Evolutionary conservation across 306 rosid genomes (phyloP), one percentile per base, ranked within the genome.

Genomic region (Inga leiocalycina): DNA sequence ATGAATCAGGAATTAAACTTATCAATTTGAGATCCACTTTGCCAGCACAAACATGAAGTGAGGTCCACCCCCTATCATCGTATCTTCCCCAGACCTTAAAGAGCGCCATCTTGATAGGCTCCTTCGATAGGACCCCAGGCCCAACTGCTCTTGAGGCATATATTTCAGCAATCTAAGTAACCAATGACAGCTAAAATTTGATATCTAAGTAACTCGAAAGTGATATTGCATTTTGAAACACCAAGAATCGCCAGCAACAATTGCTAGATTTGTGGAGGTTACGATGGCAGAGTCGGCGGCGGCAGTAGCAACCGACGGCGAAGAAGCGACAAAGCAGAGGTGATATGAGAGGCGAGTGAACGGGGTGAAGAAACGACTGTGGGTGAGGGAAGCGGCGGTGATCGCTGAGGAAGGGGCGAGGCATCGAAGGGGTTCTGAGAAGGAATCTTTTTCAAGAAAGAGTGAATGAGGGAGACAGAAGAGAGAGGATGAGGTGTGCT

Each of bases 41-140:
- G 16, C 93, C 88, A 46, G 94, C 88, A 61, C 83, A 91, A 85
- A 92, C 90, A 81, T 94, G 98, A 68, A 94, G 95, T 39, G 88
- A 49, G 27, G 97, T 92, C 95, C 97, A 94, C 39, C 98, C 98
- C 45, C 97, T 86, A 17, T 92, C 98, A 82, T 94, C 81, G 85
- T 91, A 56, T 83, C 91, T 8, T 62, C 75, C 10, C 88, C 89
- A 43, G 84, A 81, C 49, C 87, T 85, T 52, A 90, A 74, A 44
- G 90, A 85, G 45, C 95, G 91, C 84, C 89, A 88, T 51, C 94
- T 83, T 4, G 94, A 94, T 79, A 89, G 68, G 89, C 82, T 90
- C 45, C 84, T 91, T 81, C 86, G 67, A 44, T 79, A 41, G 57
- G 84, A 49, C 77, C 75, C 69, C 6, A 84, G 78, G 66, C 75